Conservation (phyloP, 2,329 filamentous ascomycete genomes). For the Didymosphaeria variabile region DNA sequence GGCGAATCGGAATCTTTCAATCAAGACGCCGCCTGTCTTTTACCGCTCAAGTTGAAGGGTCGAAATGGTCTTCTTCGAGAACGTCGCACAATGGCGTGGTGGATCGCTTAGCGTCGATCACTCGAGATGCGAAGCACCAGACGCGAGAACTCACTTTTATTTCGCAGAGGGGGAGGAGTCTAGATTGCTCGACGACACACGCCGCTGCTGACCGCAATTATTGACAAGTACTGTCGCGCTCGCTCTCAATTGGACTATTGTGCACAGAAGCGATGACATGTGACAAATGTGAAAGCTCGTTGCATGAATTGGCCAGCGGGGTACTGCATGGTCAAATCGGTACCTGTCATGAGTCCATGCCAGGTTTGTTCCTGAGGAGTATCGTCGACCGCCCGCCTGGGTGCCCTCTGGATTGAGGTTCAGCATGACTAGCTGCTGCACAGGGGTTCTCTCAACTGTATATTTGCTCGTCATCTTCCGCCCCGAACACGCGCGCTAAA, state of each 20-base stretch:
- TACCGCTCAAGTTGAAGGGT: neutral
- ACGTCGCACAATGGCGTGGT: neutral
- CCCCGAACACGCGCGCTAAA: neutral
- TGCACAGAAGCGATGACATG: neutral
- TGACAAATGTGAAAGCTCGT: neutral
- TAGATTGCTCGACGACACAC: neutral
- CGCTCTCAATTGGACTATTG: neutral
- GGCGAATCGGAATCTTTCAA: neutral
- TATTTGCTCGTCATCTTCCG: neutral
- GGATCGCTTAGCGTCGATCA: conserved; percentile 3
- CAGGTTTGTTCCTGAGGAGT: neutral
- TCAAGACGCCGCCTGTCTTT: neutral
- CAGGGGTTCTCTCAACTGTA: neutral
- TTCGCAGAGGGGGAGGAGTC: neutral
- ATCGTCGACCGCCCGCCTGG: neutral
- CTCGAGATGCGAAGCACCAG: neutral
- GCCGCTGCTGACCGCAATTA: neutral
- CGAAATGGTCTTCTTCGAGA: neutral
- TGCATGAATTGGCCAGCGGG: neutral
- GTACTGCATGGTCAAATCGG: neutral
- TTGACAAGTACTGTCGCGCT: neutral
- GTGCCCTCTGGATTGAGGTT: neutral
- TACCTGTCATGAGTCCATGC: neutral
- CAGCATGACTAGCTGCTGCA: neutral
- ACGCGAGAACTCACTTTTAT: neutral